Percentiles rank a stretch among this genome's conserved stretches.
These are phyloP conservation scores for Trypanosoma vivax DNA, from an alignment of 208 protist species.

Conservation along the genomic window DNA sequence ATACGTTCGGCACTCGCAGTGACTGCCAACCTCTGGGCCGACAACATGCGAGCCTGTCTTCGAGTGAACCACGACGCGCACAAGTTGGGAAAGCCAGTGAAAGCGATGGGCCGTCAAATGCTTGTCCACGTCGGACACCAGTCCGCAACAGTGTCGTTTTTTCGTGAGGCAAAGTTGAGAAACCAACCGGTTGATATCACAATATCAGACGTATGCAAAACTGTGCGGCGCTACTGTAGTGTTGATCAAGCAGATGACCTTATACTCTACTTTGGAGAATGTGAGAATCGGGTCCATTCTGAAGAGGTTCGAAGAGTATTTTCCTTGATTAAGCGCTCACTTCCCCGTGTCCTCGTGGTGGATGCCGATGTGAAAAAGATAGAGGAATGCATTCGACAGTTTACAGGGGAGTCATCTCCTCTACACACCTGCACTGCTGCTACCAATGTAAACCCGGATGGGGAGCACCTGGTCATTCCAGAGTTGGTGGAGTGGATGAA, in stretches of 20 bases:
- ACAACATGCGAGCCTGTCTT: slow-evolving; percentile 56
- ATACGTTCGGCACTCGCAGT: slow-evolving; percentile 31
- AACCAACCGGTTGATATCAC: slow-evolving; percentile 18
- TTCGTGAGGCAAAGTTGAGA: slow-evolving; percentile 30
- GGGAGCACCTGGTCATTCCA: background rate
- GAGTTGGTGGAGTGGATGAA: slow-evolving; percentile 38
- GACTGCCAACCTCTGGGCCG: slow-evolving; percentile 55
- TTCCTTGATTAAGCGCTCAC: slow-evolving; percentile 18
- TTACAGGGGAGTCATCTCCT: slow-evolving; percentile 1
- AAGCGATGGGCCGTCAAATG: slow-evolving; percentile 33
- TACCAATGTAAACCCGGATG: no score
- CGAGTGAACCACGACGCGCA: slow-evolving; percentile 34
- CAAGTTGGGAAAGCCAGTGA: slow-evolving; percentile 31
- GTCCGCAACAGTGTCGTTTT: slow-evolving; percentile 23
- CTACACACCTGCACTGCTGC: background rate
- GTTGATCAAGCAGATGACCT: slow-evolving; percentile 6
- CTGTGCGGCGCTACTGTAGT: slow-evolving; percentile 24
- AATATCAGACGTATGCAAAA: slow-evolving; percentile 26
- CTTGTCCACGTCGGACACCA: slow-evolving; percentile 42
- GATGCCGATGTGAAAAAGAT: slow-evolving; percentile 21
- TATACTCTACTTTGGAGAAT: slow-evolving; percentile 14
- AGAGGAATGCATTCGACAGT: slow-evolving; percentile 27
- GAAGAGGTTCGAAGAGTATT: slow-evolving; percentile 33
- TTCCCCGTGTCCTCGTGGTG: slow-evolving; percentile 34
- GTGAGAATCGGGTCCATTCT: slow-evolving; percentile 4